Evolutionary conservation across 768 basidiomycete genomes (phyloP).

Genomic region (Lentinus brumalis): DNA sequence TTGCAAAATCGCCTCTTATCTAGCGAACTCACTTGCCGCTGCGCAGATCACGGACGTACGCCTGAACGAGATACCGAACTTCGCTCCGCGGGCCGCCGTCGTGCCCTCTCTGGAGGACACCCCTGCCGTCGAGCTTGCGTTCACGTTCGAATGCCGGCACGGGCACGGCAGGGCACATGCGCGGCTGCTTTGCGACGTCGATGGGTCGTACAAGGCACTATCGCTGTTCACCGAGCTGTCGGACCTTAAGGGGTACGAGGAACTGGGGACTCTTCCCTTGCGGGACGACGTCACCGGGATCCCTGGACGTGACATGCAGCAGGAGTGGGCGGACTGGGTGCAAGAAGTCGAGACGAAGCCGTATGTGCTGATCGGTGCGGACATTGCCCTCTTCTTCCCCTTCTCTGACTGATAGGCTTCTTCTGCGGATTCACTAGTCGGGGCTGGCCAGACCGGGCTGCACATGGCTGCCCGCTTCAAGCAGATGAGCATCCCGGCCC

Average conservation of each 20-base stretch:
- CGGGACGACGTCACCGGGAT: constrained; percentile 40
- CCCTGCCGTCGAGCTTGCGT: constrained; percentile 37
- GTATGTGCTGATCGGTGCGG: constrained; percentile 39
- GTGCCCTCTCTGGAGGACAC: constrained; percentile 17
- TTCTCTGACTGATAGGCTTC: neutral
- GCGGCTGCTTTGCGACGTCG: constrained; percentile 30
- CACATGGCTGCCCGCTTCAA: constrained; percentile 68
- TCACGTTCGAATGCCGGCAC: constrained; percentile 38
- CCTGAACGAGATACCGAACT: constrained; percentile 28
- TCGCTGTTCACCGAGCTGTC: constrained; percentile 35
- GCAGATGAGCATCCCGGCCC: constrained; percentile 46
- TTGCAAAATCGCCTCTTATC: constrained; percentile 37
- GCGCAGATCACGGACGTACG: constrained; percentile 30
- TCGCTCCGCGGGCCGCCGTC: constrained; percentile 16
- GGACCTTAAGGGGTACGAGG: constrained; percentile 39
- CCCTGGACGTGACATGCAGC: constrained; percentile 36
- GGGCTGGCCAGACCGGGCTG: constrained; percentile 70
- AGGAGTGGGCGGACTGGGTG: constrained; percentile 32
- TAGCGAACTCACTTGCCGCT: constrained; percentile 25
- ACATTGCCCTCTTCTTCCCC: constrained; percentile 1
- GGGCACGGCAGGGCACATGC: constrained; percentile 38
- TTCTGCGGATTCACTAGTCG: constrained; percentile 35
- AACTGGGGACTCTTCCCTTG: constrained; percentile 31
- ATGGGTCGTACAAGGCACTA: constrained; percentile 38
- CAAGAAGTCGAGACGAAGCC: constrained; percentile 41